Evolutionary conservation across 2,329 filamentous ascomycete genomes (phyloP).

Genomic region (Bipolaris oryzae): DNA sequence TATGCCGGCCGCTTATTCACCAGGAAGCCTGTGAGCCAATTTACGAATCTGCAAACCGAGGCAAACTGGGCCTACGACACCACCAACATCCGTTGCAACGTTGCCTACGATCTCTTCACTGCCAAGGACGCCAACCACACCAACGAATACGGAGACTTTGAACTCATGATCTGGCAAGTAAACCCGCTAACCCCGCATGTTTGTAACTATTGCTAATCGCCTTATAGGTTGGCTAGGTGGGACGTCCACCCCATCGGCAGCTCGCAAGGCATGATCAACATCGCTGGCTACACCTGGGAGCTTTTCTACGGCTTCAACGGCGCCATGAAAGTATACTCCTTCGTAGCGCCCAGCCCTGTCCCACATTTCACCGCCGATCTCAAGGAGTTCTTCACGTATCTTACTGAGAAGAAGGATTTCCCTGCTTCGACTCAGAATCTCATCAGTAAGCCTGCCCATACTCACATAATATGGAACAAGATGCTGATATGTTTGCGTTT

Average conservation of each 20-base stretch:
- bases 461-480: background rate
- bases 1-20: conserved; percentile 25
- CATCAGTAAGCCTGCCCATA: conserved; percentile 22
- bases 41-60: conserved; percentile 27
- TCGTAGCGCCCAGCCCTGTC: conserved; percentile 51
- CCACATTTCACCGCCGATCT: conserved; percentile 62
- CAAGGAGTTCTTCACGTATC: conserved; percentile 63
- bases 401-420: conserved; percentile 56
- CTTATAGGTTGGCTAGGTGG: conserved; percentile 25
- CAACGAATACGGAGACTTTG: conserved; percentile 32
- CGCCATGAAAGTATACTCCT: conserved; percentile 64
- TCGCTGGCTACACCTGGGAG: conserved; percentile 60
- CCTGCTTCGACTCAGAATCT: conserved; percentile 27
- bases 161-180: conserved; percentile 32
- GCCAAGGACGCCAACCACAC: conserved; percentile 27
- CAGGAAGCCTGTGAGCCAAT: conserved; percentile 23
- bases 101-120: conserved; percentile 35
- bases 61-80: conserved; percentile 29
- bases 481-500: conserved; percentile 1
- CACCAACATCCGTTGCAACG: conserved; percentile 25
- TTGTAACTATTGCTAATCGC: background rate
- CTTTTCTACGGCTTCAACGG: conserved; percentile 65
- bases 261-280: conserved; percentile 39
- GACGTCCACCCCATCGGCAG: conserved; percentile 25
- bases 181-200: background rate